phyloP scores from a whole-genome alignment of 257 asterid genomes.

The Petrea volubilis region DNA sequence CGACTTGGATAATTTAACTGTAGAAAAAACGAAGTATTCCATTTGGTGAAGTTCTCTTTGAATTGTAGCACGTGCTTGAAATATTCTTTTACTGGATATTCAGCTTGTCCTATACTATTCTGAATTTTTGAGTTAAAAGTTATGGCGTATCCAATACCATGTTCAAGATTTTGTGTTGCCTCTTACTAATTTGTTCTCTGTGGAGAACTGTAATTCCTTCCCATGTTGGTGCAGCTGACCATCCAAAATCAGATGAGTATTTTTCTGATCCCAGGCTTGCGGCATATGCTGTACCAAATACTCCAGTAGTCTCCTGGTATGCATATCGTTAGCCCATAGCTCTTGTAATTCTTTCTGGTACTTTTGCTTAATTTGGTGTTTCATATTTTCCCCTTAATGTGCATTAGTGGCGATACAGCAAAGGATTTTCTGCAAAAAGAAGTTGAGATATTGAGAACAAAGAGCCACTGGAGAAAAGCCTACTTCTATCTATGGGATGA shows the following conservation, averaged over 20 bases:
- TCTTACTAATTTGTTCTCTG: not conserved
- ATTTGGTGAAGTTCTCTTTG: constrained; percentile 1
- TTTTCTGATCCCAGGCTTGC: constrained; percentile 93
- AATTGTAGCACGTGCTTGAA: not conserved
- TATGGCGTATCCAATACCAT: not conserved
- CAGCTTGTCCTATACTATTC: not conserved
- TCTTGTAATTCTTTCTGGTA: constrained; percentile 12
- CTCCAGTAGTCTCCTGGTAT: constrained; percentile 76
- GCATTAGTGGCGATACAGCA: constrained; percentile 67
- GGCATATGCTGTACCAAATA: constrained; percentile 95
- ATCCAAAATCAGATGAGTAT: constrained; percentile 97
- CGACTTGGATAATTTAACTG: constrained; percentile 1
- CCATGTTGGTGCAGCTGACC: constrained; percentile 68
- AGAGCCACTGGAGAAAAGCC: constrained; percentile 92
- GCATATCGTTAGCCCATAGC: constrained; percentile 19
- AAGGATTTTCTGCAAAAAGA: constrained; percentile 78
- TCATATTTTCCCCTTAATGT: constrained; percentile 47
- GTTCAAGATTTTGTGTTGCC: not conserved
- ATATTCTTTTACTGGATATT: not conserved
- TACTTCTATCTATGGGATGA: constrained; percentile 99
- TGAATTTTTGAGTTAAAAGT: constrained; percentile 9
- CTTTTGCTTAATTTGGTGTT: constrained; percentile 28
- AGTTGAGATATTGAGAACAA: constrained; percentile 83
- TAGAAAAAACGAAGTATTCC: not conserved
- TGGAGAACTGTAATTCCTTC: constrained; percentile 8